Conservation (phyloP, 768 basidiomycete species). For the Hericium rajendrae region DNA sequence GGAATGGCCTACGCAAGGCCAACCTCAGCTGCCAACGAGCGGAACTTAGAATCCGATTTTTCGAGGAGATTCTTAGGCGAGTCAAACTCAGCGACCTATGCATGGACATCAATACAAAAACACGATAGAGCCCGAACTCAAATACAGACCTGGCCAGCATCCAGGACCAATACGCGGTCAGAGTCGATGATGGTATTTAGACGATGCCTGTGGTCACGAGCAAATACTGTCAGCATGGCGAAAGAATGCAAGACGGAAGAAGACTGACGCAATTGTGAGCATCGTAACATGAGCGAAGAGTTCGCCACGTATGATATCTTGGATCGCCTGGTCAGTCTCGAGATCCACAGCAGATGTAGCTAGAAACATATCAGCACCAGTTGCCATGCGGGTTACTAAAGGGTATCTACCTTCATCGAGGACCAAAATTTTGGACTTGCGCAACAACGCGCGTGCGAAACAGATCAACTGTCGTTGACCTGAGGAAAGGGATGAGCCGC, state of each 20-base stretch:
- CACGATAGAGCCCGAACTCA: background rate
- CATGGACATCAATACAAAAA: slow-evolving; percentile 4
- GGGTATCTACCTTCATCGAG: slow-evolving; percentile 70
- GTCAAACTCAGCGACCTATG: slow-evolving; percentile 70
- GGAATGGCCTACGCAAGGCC: slow-evolving; percentile 28
- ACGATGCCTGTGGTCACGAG: slow-evolving; percentile 42
- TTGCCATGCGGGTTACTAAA: background rate
- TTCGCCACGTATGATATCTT: slow-evolving; percentile 76
- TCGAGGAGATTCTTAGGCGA: slow-evolving; percentile 53
- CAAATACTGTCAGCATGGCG: background rate
- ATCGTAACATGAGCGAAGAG: slow-evolving; percentile 75
- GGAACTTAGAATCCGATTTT: slow-evolving; percentile 48
- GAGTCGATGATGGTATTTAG: slow-evolving; percentile 81
- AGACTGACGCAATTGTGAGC: slow-evolving; percentile 72
- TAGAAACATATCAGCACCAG: slow-evolving; percentile 17
- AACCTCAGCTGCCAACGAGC: slow-evolving; percentile 56
- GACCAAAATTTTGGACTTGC: slow-evolving; percentile 81
- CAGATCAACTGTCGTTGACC: slow-evolving; percentile 87
- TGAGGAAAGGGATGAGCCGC: slow-evolving; percentile 70
- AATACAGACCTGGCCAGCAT: slow-evolving; percentile 52
- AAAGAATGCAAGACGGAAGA: background rate
- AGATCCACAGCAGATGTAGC: slow-evolving; percentile 87
- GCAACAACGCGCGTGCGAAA: slow-evolving; percentile 76
- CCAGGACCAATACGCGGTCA: slow-evolving; percentile 74
- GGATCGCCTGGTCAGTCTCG: slow-evolving; percentile 83